A percentile compares a stretch with the other conserved stretches of the same genome.
These are phyloP conservation scores for Aspergillus fischeri DNA, from an alignment of 2,329 filamentous ascomycete species.

Conservation along the genomic window DNA sequence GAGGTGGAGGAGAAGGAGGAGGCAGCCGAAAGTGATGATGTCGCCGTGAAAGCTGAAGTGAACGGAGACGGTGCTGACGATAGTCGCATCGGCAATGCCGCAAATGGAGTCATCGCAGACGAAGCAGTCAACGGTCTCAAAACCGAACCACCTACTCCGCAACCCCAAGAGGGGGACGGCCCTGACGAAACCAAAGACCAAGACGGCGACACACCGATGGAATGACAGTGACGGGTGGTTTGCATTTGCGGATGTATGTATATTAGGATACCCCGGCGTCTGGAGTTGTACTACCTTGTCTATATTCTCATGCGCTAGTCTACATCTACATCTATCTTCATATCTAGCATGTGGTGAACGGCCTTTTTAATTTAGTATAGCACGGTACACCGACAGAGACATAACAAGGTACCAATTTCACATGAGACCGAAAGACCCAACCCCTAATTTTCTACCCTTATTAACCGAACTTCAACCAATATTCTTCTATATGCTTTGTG, in stretches of 20 bases:
- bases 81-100: not conserved
- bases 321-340: not conserved
- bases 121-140: not conserved
- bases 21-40: not conserved
- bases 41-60: not conserved
- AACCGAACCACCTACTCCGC: not conserved
- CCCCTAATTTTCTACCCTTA: no score
- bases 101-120: not conserved
- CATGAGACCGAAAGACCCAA: no score
- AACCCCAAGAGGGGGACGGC: not conserved
- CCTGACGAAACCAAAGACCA: not conserved
- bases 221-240: not conserved
- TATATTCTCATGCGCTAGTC: not conserved
- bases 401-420: no score
- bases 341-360: not conserved
- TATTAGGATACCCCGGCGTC: not conserved
- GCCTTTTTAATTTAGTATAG: not conserved
- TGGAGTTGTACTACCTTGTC: not conserved
- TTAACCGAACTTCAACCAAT: no score
- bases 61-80: not conserved
- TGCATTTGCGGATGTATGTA: not conserved
- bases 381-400: no score
- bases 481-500: not conserved
- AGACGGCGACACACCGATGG: not conserved
- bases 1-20: conserved; percentile 26